Evolutionary conservation across 2,329 filamentous ascomycete species (phyloP).

Genomic region (Lasiodiplodia hormozganensis): DNA sequence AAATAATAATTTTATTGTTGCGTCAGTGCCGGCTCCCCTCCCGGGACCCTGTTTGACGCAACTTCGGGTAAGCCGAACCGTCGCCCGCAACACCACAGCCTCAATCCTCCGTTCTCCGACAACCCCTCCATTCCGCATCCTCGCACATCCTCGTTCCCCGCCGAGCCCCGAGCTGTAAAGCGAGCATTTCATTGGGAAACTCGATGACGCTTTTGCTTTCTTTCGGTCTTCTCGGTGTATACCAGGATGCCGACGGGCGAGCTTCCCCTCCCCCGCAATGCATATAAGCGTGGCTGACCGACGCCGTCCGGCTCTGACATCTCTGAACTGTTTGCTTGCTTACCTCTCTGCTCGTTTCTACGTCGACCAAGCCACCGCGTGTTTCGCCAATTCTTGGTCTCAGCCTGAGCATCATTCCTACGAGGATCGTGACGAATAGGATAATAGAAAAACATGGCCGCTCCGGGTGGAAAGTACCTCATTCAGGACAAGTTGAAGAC

Average conservation of each 20-base stretch:
- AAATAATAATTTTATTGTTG: too few relatives aligned
- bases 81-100: neutral
- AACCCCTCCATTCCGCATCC: neutral
- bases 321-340: neutral
- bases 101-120: constrained; percentile 7
- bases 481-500: constrained; percentile 55
- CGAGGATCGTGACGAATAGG: neutral
- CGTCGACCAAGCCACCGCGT: neutral
- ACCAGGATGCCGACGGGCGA: neutral
- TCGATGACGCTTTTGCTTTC: neutral
- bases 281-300: constrained; percentile 7
- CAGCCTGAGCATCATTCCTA: neutral
- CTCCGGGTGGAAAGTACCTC: constrained; percentile 51
- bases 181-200: neutral
- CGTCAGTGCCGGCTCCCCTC: constrained; percentile 7
- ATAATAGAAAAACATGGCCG: constrained; percentile 43
- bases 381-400: neutral
- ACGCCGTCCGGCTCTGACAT: neutral
- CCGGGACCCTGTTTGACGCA: constrained; percentile 4
- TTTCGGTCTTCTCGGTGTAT: constrained; percentile 10
- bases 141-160: neutral
- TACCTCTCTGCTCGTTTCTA: neutral
- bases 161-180: neutral
- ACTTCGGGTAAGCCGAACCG: constrained; percentile 2
- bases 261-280: neutral